Evolutionary conservation across 1,284 basidiomycete genomes (phyloP).

Genomic region (Trichosporon sp.): DNA sequence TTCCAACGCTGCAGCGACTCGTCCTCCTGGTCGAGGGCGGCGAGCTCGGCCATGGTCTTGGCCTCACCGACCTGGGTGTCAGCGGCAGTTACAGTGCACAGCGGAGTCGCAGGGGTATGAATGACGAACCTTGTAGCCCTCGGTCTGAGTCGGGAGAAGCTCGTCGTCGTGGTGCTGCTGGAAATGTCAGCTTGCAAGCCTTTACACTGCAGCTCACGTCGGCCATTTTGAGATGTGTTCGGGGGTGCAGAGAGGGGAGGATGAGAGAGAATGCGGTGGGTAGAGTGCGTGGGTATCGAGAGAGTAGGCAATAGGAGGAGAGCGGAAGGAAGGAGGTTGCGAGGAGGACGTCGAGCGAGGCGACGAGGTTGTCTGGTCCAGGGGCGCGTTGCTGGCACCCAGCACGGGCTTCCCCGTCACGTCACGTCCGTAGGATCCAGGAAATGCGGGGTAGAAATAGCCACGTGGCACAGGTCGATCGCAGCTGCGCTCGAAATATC

Average conservation of each 20-base stretch:
- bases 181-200: neutral
- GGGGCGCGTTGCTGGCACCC: conserved; percentile 2
- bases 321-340: neutral
- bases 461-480: neutral
- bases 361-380: neutral
- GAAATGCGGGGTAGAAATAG: neutral
- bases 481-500: neutral
- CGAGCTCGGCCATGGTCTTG: conserved; percentile 55
- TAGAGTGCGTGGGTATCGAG: neutral
- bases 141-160: conserved; percentile 43
- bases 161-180: conserved; percentile 37
- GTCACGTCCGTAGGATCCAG: neutral
- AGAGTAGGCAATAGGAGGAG: neutral
- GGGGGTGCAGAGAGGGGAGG: neutral
- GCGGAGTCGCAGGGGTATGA: neutral
- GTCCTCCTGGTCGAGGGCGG: conserved; percentile 53
- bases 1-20: conserved; percentile 58
- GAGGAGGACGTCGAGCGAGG: neutral
- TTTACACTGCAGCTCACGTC: conserved; percentile 3
- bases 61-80: conserved; percentile 41
- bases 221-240: neutral
- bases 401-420: conserved; percentile 5
- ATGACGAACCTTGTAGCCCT: conserved; percentile 46
- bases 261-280: neutral
- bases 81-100: neutral